Base-by-base conservation (phyloP, 129 eudicot species). In the Solidago caesia region DNA sequence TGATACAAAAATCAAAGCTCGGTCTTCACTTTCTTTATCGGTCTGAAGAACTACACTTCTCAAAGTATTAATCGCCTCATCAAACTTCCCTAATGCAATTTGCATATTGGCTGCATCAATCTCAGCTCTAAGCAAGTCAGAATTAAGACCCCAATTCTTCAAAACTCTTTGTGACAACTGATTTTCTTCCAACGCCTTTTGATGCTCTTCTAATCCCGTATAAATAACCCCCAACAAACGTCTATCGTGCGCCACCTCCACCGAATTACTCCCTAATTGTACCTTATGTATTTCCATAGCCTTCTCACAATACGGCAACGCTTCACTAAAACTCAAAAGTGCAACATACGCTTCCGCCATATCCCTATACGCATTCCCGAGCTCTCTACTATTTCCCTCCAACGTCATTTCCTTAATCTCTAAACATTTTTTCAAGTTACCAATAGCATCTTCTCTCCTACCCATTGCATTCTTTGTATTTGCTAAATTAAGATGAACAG, bases 71-170 rank as follows among this genome's bases (percentile, higher is more conserved):
- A 95, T 81, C 3, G 99, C 97, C 55, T 82, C 92, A 13, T 89
- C 97, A 44, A 75, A 85, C 62, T 86, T 95, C 15, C 96, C 97
- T 70, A 95, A 83, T 3, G 97, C 93, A 44, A 95, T 89, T 68
- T 91, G 96, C 91, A 95, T 91, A 48, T 95, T 88, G 53, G 97
- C 96, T 52, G 93, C 91, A 80, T 90, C 98, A 12, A 91, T 91
- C 55, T 95, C 97, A 2, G 91, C 99, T 1, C 93, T 82, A 67
- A 88, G 92, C 79, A 95, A 81, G 56, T 95, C 97, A 5, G 94
- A 72, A 61, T 60, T 71, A 16, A 77, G 87, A 41, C 97, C 99
- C 99, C 97, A 91, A 68, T 76, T 88, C 82, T 91, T 91, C 55
- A 95, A 77, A 29, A 91, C 96, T 69, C 78, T 95, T 55, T 85